These are phyloP conservation scores for Aspergillus affinis DNA, from an alignment of 495 filamentous ascomycete species.

Conservation along the genomic window DNA sequence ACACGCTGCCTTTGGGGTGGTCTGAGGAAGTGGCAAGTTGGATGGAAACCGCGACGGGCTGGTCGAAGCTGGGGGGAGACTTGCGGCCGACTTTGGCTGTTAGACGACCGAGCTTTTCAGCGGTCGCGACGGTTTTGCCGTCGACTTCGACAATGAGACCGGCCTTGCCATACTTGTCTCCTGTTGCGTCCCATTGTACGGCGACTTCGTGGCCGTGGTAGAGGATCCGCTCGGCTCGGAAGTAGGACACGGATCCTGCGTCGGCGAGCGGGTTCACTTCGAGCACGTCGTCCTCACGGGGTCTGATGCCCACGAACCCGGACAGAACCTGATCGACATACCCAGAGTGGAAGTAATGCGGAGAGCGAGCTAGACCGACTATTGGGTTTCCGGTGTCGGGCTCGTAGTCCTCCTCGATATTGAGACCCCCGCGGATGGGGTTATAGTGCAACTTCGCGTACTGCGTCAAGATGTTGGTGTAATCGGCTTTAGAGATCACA, in stretches of 20 bases:
- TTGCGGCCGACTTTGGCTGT: constrained; percentile 13
- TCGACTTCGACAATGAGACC: constrained; percentile 29
- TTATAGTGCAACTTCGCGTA: constrained; percentile 32
- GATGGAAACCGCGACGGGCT: constrained; percentile 23
- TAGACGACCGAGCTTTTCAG: constrained; percentile 13
- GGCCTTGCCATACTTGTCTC: constrained; percentile 20
- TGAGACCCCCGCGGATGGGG: constrained; percentile 23
- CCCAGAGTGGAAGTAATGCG: constrained; percentile 36
- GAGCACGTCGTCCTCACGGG: constrained; percentile 25
- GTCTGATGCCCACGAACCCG: constrained; percentile 29
- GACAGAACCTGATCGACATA: constrained; percentile 29
- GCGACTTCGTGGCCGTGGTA: constrained; percentile 33
- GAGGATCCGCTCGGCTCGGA: constrained; percentile 28
- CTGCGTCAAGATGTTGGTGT: constrained; percentile 24
- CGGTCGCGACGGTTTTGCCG: constrained; percentile 14
- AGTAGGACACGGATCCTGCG: constrained; percentile 19
- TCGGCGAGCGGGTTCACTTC: constrained; percentile 31
- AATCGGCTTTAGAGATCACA: constrained; percentile 22
- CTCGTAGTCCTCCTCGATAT: constrained; percentile 33
- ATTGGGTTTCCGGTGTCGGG: constrained; percentile 25
- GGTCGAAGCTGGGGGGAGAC: constrained; percentile 10
- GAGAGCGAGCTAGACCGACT: constrained; percentile 23
- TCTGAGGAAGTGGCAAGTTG: constrained; percentile 18
- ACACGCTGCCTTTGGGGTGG: constrained; percentile 24
- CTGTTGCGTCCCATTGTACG: constrained; percentile 29